Evolutionary conservation across 2,329 filamentous ascomycete genomes (phyloP).

Genomic region (Ascochyta koolunga): DNA sequence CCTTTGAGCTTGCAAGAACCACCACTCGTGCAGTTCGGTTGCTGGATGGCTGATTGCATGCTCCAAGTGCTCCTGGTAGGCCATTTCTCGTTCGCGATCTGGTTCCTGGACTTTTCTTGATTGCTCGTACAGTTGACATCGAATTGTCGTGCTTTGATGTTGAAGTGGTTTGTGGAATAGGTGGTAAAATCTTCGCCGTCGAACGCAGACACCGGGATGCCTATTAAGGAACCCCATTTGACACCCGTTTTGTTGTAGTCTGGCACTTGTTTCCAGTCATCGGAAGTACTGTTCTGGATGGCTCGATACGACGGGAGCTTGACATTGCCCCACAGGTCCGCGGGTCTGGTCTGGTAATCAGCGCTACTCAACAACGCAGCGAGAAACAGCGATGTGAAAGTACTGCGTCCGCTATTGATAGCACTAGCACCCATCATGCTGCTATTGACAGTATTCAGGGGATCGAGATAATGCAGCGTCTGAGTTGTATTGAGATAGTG

Average conservation of each 20-base stretch:
- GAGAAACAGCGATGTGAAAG: constrained; percentile 30
- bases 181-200: constrained; percentile 1
- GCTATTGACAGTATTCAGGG: constrained; percentile 14
- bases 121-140: constrained; percentile 34
- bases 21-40: not conserved
- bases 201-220: constrained; percentile 25
- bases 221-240: constrained; percentile 35
- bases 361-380: constrained; percentile 33
- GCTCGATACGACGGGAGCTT: constrained; percentile 34
- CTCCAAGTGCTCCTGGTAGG: constrained; percentile 18
- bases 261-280: constrained; percentile 27
- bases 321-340: constrained; percentile 39
- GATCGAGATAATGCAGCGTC: constrained; percentile 28
- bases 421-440: constrained; percentile 19
- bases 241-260: constrained; percentile 19
- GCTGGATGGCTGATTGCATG: not conserved
- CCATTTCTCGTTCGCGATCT: not conserved
- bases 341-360: constrained; percentile 26
- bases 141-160: constrained; percentile 34
- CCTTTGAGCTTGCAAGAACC: not conserved
- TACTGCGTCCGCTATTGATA: constrained; percentile 23
- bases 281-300: constrained; percentile 24
- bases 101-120: not conserved
- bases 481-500: constrained; percentile 16
- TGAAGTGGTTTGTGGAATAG: constrained; percentile 21